Base-by-base conservation (phyloP, 345 rosid genomes). In the Citrus maxima region DNA sequence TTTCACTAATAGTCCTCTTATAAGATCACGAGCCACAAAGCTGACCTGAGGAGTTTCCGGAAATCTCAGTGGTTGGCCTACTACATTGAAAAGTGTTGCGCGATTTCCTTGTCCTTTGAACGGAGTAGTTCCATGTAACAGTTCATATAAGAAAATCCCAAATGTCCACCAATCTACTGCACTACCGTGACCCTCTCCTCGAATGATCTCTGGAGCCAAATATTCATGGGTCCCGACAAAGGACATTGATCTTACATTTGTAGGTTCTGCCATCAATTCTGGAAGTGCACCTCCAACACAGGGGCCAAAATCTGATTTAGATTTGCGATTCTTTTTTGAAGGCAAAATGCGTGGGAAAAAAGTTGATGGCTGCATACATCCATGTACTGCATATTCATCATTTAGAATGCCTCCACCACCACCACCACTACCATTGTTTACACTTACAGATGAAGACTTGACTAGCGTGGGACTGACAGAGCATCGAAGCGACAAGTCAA, bases 111-210 rank as follows among this genome's bases (percentile, higher is more conserved):
- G 84, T 24, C 98, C 98, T 73, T 95, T 95, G 79, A 95, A 95
- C 6, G 98, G 98, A 1, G 98, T 95, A 12, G 92, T 82, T 63
- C 97, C 98, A 30, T 92, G 92, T 77, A 95, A 78, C 22, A 93
- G 90, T 71, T 95, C 98, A 70, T 95, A 95, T 18, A 95, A 78
- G 82, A 95, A 95, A 28, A 95, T 93, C 4, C 98, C 98, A 2
- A 91, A 89, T 0, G 97, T 95, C 98, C 97, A 95, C 98, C 98
- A 95, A 80, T 95, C 98, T 1, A 95, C 98, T 19, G 98, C 98
- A 75, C 98, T 93, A 10, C 98, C 98, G 32, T 95, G 98, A 10
- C 98, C 98, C 80, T 95, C 95, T n/a, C 98, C 98, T 1, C 98
- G 89, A 67, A 95, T 86, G 77, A 95, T 95, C 79, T 95, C 97